Evolutionary conservation across 2,329 filamentous ascomycete species (phyloP), one percentile per base, ranked within the genome.

Genomic region (Aspergillus pseudoviridinutans): DNA sequence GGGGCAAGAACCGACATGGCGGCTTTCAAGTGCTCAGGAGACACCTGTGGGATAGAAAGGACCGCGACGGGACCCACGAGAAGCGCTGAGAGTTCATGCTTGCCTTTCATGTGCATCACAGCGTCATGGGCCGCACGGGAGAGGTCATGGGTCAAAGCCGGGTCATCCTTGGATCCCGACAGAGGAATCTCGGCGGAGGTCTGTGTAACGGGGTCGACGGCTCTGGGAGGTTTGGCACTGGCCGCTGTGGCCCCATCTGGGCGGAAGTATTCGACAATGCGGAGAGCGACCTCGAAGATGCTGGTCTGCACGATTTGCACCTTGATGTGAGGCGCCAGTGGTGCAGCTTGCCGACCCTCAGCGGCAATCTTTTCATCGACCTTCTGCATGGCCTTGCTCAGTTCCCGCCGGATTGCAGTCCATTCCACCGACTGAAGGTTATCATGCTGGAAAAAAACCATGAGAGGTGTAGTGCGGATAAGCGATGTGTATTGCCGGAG

Each of bases 221-320:
- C 61, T 41, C 63, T 62, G 27, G 68, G 60, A 22, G 63, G 47
- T 41, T 64, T 60, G 55, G 67, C 61, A 41, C 56, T 49, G 53
- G 62, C 63, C 42, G 61, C 54, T 4, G 66, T 49, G 20, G 59
- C 55, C 42, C 72, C 42, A 76, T 75, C 61, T 80, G 83, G 71
- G 84, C 84, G 71, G 85, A 82, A 95, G 76, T 92, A 95, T 71
- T 97, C 93, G 60, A 92, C 87, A 53, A 97, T 84, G 64, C 89
- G 88, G 60, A 97, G 79, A 1, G 93, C 92, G 20, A 90, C 86
- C 64, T 88, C 87, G 71, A 99, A 91, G 70, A 99, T 95, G 69
- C 90, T 89, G 14, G 91, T 94, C 70, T 94, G 88, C 56, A 99
- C 80, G 27, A 96, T 90, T 73, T 95, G 88, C 27, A 97, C 73